These are phyloP conservation scores for Yarrowia porcina DNA, from an alignment of 805 yeast genomes.

Conservation along the genomic window DNA sequence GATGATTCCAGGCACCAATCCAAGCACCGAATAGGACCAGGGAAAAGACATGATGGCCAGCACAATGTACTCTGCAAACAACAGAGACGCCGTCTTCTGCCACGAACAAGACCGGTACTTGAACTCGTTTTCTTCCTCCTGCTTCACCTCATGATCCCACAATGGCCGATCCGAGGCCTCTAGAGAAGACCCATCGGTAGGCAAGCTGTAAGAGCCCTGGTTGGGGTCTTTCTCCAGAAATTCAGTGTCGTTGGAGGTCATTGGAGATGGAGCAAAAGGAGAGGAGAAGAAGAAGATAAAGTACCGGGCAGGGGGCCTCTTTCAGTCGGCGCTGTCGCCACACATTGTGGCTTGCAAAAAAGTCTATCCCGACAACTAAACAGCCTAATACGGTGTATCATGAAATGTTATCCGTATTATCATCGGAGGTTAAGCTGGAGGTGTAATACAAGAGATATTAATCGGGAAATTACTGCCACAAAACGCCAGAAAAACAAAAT, in stretches of 20 bases:
- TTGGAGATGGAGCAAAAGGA: neutral
- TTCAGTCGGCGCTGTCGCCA: neutral
- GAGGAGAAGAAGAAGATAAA: neutral
- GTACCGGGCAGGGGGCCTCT: neutral
- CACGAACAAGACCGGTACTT: constrained; percentile 54
- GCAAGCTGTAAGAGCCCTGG: neutral
- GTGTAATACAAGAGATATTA: neutral
- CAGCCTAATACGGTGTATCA: constrained; percentile 5
- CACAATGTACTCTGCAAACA: constrained; percentile 59
- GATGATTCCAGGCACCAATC: constrained; percentile 56
- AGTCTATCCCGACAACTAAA: neutral
- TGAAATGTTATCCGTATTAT: neutral
- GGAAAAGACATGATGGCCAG: constrained; percentile 65
- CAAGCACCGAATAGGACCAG: constrained; percentile 59
- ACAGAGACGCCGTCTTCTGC: constrained; percentile 58
- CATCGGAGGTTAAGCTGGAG: neutral
- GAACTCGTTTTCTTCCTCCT: constrained; percentile 36
- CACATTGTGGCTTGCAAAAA: constrained; percentile 7
- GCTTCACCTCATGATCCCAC: constrained; percentile 27
- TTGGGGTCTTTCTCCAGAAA: constrained; percentile 18
- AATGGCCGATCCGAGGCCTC: constrained; percentile 13
- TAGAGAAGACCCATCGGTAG: constrained; percentile 2
- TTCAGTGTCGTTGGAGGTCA: constrained; percentile 1
- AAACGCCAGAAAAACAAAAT: neutral
- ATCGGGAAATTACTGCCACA: too few species aligned